Base-by-base conservation (phyloP, 2,329 filamentous ascomycete species). In the Drechslerella coelobrocha region DNA sequence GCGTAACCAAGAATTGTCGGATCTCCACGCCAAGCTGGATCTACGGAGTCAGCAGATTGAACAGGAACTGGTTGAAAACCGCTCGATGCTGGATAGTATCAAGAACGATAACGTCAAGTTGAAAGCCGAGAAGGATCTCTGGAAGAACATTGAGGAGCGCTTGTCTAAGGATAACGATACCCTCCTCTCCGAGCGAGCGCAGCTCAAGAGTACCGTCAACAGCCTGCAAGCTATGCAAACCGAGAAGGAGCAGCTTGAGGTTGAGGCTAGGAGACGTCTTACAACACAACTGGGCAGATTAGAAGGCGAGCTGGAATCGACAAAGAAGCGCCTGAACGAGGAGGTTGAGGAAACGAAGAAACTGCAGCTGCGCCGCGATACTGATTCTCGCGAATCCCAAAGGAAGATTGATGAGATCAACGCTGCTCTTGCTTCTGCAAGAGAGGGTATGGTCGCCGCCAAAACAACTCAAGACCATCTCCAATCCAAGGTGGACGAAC, bases 391-490 rank as follows among this genome's bases (percentile, higher is more conserved):
- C 74, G 91, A 97, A 78, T 88, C 85, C 54, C 91, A 96, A 78
- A 94, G 92, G 79, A 87, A 92, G 55, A 94, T 97, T 71, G 93
- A 99, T 74, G 93, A 97, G 76, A 85, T 99, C 48, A 89, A 93
- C 73, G 83, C 88, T 29, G 93, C 86, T 75, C 82, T 97, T 41
- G 84, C 90, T 74, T 86, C 91, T 71, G 86, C 88, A 54, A 90
- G 93, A 47, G 92, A 97, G 78, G 92, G 97, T 75, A 85, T 96
- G 55, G 86, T 94, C 48, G 88, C 88, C 24, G 86, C 88, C 23
- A 96, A 96, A 82, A 96, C 93, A 0, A 90, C 87, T 50, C 87
- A 89, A 51, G 93, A 97, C 78, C 90, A 97, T 78, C 83, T 99
- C 1, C 92, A 97, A 78, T 86, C 88, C 31, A 86, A 92, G 63